Conservation (phyloP, 2,329 filamentous ascomycete species). For the Verticillium zaregamsianum region DNA sequence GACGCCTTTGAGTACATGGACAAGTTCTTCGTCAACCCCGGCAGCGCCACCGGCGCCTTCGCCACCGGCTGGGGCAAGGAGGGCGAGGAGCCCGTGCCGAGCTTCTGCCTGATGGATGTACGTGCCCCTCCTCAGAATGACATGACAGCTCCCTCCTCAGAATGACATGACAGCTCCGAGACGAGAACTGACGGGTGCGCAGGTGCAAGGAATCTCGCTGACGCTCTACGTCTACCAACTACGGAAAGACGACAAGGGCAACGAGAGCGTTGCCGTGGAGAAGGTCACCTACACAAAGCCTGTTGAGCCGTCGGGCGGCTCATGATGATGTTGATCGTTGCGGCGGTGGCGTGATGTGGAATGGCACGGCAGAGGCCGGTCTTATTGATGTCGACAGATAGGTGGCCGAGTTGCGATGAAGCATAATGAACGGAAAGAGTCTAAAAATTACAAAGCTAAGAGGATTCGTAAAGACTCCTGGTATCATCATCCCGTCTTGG, state of each 20-base stretch:
- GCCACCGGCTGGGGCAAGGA: conserved; percentile 53
- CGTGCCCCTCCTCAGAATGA: conserved; percentile 34
- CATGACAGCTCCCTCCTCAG: background rate
- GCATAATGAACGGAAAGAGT: background rate
- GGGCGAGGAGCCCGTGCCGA: conserved; percentile 74
- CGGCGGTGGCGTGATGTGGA: background rate
- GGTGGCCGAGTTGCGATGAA: background rate
- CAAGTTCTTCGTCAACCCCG: conserved; percentile 70
- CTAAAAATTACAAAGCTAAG: background rate
- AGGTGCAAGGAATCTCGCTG: conserved; percentile 95
- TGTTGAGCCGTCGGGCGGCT: conserved; percentile 50
- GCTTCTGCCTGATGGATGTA: conserved; percentile 98
- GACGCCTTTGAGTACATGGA: conserved; percentile 71
- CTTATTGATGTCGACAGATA: background rate
- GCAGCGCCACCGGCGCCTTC: conserved; percentile 62
- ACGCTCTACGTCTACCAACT: conserved; percentile 93
- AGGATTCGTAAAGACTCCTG: background rate
- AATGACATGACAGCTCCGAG: background rate
- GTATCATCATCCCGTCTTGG: background rate
- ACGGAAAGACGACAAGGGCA: conserved; percentile 70
- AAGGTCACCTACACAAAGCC: conserved; percentile 85
- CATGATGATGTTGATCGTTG: conserved; percentile 33
- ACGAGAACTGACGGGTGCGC: conserved; percentile 4
- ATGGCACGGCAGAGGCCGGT: background rate
- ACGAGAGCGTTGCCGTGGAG: conserved; percentile 76